Conservation (phyloP, 352 stramenopile genomes). For the Pythium inflatum region DNA sequence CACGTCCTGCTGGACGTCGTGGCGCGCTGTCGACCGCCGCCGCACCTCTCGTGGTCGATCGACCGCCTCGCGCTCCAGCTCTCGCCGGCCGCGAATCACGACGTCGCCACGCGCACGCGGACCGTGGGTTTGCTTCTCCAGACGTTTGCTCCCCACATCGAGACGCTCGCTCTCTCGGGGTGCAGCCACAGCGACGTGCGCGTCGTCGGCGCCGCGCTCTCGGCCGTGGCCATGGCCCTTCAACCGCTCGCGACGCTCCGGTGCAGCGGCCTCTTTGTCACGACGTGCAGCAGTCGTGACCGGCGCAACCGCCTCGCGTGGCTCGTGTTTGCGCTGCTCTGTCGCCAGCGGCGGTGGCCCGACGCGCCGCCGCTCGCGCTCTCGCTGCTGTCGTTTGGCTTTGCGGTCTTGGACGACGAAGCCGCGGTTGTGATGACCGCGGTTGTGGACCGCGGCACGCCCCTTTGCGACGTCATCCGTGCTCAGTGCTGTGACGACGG, state of each 20-base stretch:
- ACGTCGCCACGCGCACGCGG: background rate
- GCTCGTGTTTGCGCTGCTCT: constrained; percentile 1
- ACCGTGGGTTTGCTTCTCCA: background rate
- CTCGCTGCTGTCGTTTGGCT: background rate
- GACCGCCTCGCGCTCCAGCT: constrained; percentile 3
- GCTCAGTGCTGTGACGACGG: background rate
- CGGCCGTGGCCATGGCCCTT: background rate
- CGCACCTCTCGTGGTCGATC: background rate
- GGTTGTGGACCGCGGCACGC: background rate
- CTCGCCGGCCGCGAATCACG: background rate
- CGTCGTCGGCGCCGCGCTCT: background rate
- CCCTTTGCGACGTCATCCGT: constrained; percentile 5
- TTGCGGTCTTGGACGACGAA: background rate
- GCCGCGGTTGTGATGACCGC: background rate
- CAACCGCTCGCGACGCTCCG: background rate
- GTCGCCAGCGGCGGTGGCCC: background rate
- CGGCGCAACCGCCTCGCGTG: background rate
- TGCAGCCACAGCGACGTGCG: background rate
- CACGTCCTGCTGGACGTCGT: background rate
- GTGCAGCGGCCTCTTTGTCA: background rate
- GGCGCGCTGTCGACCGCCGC: no score
- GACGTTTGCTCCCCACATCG: background rate
- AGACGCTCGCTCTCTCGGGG: background rate
- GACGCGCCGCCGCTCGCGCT: background rate
- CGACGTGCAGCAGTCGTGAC: background rate